phyloP scores from a whole-genome alignment of 164 flowering plant genomes.

The Vitis riparia region DNA sequence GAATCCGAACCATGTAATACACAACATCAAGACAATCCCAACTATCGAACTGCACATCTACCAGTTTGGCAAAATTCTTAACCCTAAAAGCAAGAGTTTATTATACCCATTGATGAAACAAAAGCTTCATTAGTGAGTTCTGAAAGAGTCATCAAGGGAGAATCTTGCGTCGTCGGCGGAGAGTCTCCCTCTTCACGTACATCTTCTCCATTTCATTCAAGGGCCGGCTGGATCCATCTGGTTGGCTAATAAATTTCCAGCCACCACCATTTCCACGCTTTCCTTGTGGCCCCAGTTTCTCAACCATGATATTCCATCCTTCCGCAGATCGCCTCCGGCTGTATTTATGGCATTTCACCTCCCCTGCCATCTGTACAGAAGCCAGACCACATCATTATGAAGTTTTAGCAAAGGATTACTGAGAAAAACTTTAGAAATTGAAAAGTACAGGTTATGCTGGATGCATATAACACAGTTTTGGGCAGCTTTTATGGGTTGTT shows the following conservation, averaged over 20 bases:
- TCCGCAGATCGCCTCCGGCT: constrained; percentile 71
- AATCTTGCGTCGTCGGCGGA: constrained; percentile 63
- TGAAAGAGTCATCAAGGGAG: constrained; percentile 32
- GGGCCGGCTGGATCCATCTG: constrained; percentile 90
- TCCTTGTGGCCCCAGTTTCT: constrained; percentile 74
- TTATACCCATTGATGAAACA: no score
- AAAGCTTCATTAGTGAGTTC: no score
- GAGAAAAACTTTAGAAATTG: neutral
- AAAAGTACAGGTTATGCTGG: neutral
- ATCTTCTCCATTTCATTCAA: constrained; percentile 82
- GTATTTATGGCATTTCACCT: constrained; percentile 82
- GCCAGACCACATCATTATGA: neutral
- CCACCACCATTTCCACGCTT: constrained; percentile 91
- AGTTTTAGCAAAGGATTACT: neutral
- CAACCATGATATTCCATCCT: constrained; percentile 87
- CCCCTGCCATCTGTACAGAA: constrained; percentile 65
- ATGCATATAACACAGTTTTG: no score
- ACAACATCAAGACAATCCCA: no score
- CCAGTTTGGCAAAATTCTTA: no score
- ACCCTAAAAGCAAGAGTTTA: no score
- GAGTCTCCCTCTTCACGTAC: constrained; percentile 81
- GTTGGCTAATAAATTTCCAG: constrained; percentile 81
- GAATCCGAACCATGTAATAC: no score
- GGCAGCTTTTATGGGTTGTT: no score
- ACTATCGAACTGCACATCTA: no score